Conservation (phyloP, 805 yeast species). For the Metschnikowia continentalis region DNA sequence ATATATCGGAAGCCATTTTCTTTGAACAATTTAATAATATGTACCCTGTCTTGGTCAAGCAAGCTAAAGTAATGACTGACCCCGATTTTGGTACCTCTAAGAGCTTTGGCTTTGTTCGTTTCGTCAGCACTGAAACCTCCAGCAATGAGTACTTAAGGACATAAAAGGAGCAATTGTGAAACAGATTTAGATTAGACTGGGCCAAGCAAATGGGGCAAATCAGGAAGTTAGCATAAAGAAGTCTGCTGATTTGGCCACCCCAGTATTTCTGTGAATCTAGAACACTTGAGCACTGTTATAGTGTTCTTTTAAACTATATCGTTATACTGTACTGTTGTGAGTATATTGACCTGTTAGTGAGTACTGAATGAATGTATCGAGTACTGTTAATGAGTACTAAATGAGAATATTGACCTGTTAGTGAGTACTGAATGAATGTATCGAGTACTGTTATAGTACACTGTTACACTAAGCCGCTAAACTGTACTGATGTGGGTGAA, state of each 20-base stretch:
- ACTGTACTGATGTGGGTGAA: no score
- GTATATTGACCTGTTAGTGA: no score
- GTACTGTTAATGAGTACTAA: no score
- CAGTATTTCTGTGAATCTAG: conserved; percentile 18
- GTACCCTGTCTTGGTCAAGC: conserved; percentile 64
- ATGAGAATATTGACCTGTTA: no score
- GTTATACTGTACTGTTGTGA: no score
- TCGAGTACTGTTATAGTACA: no score
- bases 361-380: no score
- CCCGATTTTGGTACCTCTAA: conserved; percentile 63
- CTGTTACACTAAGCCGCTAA: no score
- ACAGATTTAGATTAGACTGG: conserved; percentile 72
- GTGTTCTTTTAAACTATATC: no score
- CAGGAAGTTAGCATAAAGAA: conserved; percentile 6
- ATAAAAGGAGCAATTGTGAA: conserved; percentile 77
- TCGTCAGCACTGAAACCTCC: conserved; percentile 59
- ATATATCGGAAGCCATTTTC: conserved; percentile 64
- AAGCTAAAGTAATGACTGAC: conserved; percentile 77
- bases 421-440: no score
- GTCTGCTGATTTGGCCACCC: neutral
- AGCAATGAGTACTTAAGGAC: conserved; percentile 66
- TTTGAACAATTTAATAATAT: conserved; percentile 62
- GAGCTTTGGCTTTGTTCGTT: conserved; percentile 90
- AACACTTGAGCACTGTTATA: conserved; percentile 24
- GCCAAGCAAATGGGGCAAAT: conserved; percentile 36